These are phyloP conservation scores for Rhodofomes roseus DNA, from an alignment of 1,284 basidiomycete species.

Conservation along the genomic window DNA sequence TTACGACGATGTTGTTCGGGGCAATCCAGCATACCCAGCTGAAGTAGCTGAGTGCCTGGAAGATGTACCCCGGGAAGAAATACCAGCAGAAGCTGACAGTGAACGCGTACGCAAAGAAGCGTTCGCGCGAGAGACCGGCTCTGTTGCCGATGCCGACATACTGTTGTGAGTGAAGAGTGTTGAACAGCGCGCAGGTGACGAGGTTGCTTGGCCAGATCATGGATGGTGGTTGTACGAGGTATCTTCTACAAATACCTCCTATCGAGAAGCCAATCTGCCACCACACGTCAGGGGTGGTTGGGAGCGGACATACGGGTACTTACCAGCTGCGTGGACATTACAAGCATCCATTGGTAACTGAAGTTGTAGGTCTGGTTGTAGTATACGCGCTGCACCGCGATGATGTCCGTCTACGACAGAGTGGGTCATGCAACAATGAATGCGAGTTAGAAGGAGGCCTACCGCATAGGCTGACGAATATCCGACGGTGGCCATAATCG, in stretches of 20 bases:
- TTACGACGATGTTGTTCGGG: slow-evolving; percentile 63
- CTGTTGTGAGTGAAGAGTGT: slow-evolving; percentile 62
- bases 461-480: slow-evolving; percentile 37
- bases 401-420: slow-evolving; percentile 61
- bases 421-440: background rate
- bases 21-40: slow-evolving; percentile 64
- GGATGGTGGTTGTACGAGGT: slow-evolving; percentile 62
- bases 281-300: slow-evolving; percentile 27
- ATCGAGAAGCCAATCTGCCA: slow-evolving; percentile 81
- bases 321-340: slow-evolving; percentile 77
- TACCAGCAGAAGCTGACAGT: slow-evolving; percentile 25
- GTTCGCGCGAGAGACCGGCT: slow-evolving; percentile 51
- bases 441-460: slow-evolving; percentile 1
- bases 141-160: slow-evolving; percentile 61
- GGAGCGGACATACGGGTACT: slow-evolving; percentile 20
- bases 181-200: slow-evolving; percentile 80
- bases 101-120: slow-evolving; percentile 28
- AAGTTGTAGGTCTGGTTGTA: slow-evolving; percentile 68
- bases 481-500: slow-evolving; percentile 59
- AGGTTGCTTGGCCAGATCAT: slow-evolving; percentile 74
- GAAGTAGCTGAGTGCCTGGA: slow-evolving; percentile 40
- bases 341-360: slow-evolving; percentile 70
- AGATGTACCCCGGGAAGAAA: slow-evolving; percentile 46
- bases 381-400: slow-evolving; percentile 73
- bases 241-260: slow-evolving; percentile 55